These are phyloP conservation scores for Eutrema yunnanense DNA, from an alignment of 345 rosid genomes.

Conservation along the genomic window DNA sequence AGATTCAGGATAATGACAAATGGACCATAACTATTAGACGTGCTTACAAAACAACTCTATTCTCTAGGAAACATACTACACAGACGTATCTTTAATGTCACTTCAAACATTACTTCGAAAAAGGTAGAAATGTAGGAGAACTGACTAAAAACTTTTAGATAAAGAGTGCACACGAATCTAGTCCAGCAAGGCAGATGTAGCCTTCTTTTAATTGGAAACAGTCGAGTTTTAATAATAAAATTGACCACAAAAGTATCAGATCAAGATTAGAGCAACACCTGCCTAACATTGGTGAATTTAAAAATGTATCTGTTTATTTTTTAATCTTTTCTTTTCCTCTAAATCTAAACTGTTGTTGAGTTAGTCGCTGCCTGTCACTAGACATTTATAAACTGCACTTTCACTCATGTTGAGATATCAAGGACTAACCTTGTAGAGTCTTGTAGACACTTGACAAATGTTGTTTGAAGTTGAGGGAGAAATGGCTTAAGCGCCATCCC, in stretches of 20 bases:
- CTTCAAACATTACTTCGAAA: not conserved
- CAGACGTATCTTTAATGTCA: not conserved
- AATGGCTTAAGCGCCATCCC: constrained; percentile 87
- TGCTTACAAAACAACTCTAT: not conserved
- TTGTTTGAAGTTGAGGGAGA: constrained; percentile 98
- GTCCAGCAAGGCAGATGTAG: not conserved
- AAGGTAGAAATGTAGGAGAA: not conserved
- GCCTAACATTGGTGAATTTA: not conserved
- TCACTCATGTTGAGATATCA: not conserved
- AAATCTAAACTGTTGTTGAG: not conserved
- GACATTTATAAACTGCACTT: not conserved
- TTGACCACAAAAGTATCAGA: not conserved
- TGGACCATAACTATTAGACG: not conserved
- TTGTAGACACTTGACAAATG: constrained; percentile 88
- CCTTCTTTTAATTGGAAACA: not conserved
- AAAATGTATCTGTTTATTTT: not conserved
- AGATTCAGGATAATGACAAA: not conserved
- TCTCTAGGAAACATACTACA: not conserved
- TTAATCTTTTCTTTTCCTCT: not conserved
- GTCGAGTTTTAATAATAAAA: not conserved
- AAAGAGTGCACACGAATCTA: not conserved
- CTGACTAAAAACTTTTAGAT: not conserved
- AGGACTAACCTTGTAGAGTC: constrained; percentile 73
- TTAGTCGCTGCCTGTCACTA: not conserved
- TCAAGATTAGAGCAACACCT: not conserved